Evolutionary conservation across 805 yeast species (phyloP), one percentile per base, ranked within the genome.

Genomic region (Suhomyces canberraensis): DNA sequence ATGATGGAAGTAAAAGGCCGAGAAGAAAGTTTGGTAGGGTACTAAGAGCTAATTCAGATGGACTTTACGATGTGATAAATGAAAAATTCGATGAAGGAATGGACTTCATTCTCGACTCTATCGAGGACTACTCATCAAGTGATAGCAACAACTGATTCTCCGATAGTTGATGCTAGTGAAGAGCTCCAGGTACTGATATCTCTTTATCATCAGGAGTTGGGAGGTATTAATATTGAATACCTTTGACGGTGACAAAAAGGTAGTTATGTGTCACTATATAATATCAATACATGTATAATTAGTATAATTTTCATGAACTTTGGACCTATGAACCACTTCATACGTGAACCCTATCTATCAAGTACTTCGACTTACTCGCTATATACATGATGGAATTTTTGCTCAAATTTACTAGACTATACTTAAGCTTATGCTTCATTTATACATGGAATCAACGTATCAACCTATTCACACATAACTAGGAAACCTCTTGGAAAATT

Each of bases 11-110:
- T 25, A 88, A 87, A 53, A 75, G 81, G 54, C 96, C 96, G 25
- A 77, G 98, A 55, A 80, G 86, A 60, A 91, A 89, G 60, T 88
- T 81, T 53, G 98, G 98, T 16, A 75, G 96, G 41, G 96, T 93
- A 3, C 61, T 90, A 35, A 78, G 81, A 48, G 76, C 93, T 4
- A 79, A 79, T 29, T 64, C 71, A 17, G 91, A 84, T 48, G 89
- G 91, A 1, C 54, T 90, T 40, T 82, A 79, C 63, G 84, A 84
- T 42, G 77, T 87, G 11, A 73, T 88, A 36, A 81, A 79, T 42
- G 96, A 87, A 56, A 70, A 89, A 54, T 85, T 86, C 47, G 88
- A 83, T 20, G 97, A 89, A 52, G 85, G 90, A 2, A 73, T 84
- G 13, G 96, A 87, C 52, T 90, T 88, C 54, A 77, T 91, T 26